Evolutionary conservation across 106 monocot genomes (phyloP).

Genomic region (Dendrobium nobile): DNA sequence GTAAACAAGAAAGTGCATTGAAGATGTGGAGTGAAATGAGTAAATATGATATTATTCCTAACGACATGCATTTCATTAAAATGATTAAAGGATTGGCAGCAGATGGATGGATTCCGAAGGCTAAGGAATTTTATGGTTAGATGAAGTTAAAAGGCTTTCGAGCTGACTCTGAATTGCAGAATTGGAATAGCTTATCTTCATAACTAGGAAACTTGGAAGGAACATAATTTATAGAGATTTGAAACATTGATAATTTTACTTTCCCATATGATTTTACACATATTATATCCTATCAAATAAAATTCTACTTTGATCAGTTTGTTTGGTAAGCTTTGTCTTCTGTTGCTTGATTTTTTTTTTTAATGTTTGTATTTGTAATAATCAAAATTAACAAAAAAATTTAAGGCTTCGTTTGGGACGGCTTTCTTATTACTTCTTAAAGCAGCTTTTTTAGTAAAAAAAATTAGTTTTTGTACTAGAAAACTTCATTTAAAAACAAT

Average conservation of each 20-base stretch:
- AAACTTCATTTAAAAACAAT: too few relatives aligned
- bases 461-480: too few relatives aligned
- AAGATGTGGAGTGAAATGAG: slow-evolving; percentile 75
- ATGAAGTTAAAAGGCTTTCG: slow-evolving; percentile 70
- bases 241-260: neutral
- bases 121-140: slow-evolving; percentile 57
- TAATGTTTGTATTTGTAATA: too few relatives aligned
- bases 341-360: too few relatives aligned
- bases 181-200: slow-evolving; percentile 30
- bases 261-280: neutral
- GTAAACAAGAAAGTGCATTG: slow-evolving; percentile 52
- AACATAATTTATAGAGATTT: neutral
- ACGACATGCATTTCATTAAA: slow-evolving; percentile 39
- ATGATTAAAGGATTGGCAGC: slow-evolving; percentile 53
- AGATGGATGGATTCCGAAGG: slow-evolving; percentile 67
- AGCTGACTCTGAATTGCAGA: slow-evolving; percentile 48
- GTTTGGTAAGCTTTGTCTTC: neutral
- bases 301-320: neutral
- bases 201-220: neutral
- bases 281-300: neutral
- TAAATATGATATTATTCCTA: slow-evolving; percentile 29
- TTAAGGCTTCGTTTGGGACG: too few relatives aligned
- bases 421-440: too few relatives aligned
- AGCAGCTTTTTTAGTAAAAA: too few relatives aligned
- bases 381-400: too few relatives aligned